Evolutionary conservation across 768 basidiomycete genomes (phyloP).

Genomic region (Cytidiella melzeri): DNA sequence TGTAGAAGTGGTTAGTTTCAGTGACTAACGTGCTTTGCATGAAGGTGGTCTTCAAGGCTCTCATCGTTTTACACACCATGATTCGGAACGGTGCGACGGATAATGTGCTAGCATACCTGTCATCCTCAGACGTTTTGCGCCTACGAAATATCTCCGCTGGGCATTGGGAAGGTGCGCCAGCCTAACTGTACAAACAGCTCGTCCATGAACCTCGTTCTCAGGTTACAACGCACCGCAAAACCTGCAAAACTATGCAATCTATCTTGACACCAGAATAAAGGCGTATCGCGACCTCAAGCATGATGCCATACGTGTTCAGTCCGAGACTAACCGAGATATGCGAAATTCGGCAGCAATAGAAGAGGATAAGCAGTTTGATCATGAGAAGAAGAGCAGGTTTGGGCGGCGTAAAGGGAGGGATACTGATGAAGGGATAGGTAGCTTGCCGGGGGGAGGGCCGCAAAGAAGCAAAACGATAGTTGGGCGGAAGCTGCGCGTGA

Average conservation of each 20-base stretch:
- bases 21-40: not conserved
- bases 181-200: not conserved
- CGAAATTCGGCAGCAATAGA: slow-evolving; percentile 60
- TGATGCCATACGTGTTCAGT: slow-evolving; percentile 89
- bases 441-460: slow-evolving; percentile 25
- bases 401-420: slow-evolving; percentile 14
- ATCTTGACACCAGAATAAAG: slow-evolving; percentile 83
- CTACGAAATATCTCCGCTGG: slow-evolving; percentile 75
- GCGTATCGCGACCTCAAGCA: slow-evolving; percentile 90
- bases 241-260: slow-evolving; percentile 79
- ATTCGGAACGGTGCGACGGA: slow-evolving; percentile 95
- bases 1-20: not conserved
- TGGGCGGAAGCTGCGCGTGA: slow-evolving; percentile 78
- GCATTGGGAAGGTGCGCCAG: slow-evolving; percentile 76
- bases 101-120: slow-evolving; percentile 80
- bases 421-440: slow-evolving; percentile 21
- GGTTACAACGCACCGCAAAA: slow-evolving; percentile 86
- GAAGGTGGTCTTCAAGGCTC: slow-evolving; percentile 95
- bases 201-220: slow-evolving; percentile 23
- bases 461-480: slow-evolving; percentile 68
- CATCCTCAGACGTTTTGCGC: slow-evolving; percentile 73
- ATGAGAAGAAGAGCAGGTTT: slow-evolving; percentile 25
- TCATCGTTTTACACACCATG: slow-evolving; percentile 94
- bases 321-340: slow-evolving; percentile 86
- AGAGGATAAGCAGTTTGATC: slow-evolving; percentile 36